A percentile compares a stretch with the other conserved stretches of the same genome.
Evolutionary conservation across 1,284 basidiomycete species (phyloP).

Genomic region (Cutaneotrichosporon curvatum): DNA sequence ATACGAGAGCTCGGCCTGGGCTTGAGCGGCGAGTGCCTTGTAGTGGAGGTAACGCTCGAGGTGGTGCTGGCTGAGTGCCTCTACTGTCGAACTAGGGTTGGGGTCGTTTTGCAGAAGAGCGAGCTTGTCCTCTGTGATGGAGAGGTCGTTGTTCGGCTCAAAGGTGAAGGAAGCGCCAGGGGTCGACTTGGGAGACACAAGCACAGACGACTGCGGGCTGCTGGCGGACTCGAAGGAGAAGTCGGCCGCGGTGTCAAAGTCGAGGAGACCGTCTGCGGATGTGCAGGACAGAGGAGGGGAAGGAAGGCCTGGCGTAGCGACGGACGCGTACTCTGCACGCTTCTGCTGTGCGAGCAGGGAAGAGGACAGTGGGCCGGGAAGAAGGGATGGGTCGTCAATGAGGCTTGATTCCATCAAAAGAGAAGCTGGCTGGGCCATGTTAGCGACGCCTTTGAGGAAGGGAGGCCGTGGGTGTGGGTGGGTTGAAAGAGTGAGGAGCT

Average conservation of each 20-base stretch:
- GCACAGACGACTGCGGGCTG: constrained; percentile 21
- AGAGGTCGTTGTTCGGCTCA: constrained; percentile 11
- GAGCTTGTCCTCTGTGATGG: neutral
- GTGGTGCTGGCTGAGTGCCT: constrained; percentile 38
- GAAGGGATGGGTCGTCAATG: too few species aligned
- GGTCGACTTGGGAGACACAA: constrained; percentile 29
- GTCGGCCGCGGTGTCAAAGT: constrained; percentile 24
- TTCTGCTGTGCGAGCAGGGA: too few species aligned
- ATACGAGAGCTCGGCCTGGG: constrained; percentile 27
- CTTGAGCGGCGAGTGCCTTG: constrained; percentile 37
- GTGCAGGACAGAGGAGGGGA: constrained; percentile 30
- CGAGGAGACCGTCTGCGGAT: constrained; percentile 17
- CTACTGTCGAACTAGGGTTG: constrained; percentile 15
- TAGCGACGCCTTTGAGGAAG: too few species aligned
- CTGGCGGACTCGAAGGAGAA: constrained; percentile 17
- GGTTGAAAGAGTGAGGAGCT: too few species aligned
- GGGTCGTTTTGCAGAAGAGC: neutral
- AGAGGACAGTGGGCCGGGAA: too few species aligned
- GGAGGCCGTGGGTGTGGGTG: too few species aligned
- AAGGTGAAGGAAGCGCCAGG: constrained; percentile 7
- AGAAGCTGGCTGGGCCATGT: too few species aligned
- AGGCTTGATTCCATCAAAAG: too few species aligned
- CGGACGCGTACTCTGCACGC: neutral
- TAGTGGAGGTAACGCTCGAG: constrained; percentile 41
- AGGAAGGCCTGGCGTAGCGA: constrained; percentile 11